phyloP scores from a whole-genome alignment of 331 rosid species.

The Telfairia occidentalis region DNA sequence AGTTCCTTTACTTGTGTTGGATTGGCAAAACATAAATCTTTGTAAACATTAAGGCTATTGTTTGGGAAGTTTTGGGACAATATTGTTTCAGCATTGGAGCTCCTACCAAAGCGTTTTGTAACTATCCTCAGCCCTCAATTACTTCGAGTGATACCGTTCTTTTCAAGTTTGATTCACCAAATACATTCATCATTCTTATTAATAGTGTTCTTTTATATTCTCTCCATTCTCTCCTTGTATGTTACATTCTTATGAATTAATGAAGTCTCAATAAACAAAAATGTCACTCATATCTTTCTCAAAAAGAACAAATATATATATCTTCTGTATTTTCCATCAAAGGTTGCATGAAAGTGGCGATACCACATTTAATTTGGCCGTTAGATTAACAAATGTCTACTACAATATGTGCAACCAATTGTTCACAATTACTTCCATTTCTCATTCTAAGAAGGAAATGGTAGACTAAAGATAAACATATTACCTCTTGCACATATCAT shows the following conservation, averaged over 20 bases:
- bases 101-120: neutral
- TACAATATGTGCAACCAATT: neutral
- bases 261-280: too few species aligned
- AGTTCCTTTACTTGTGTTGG: neutral
- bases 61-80: neutral
- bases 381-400: neutral
- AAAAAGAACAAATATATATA: neutral
- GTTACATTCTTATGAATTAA: neutral
- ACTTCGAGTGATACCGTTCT: neutral
- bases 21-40: neutral
- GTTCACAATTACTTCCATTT: neutral
- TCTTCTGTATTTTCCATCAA: neutral
- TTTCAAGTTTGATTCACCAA: neutral
- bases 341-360: neutral
- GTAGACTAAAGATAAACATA: neutral
- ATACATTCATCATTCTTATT: neutral
- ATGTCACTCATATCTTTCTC: neutral
- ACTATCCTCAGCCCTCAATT: neutral
- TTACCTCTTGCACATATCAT: conserved; percentile 58
- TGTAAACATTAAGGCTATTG: neutral
- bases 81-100: neutral
- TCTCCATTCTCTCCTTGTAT: neutral
- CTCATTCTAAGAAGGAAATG: neutral
- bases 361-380: neutral
- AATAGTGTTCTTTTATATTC: neutral